Evolutionary conservation across 441 rosid species (phyloP), one percentile per base, ranked within the genome.

Genomic region (Rhodomyrtus psidioides): DNA sequence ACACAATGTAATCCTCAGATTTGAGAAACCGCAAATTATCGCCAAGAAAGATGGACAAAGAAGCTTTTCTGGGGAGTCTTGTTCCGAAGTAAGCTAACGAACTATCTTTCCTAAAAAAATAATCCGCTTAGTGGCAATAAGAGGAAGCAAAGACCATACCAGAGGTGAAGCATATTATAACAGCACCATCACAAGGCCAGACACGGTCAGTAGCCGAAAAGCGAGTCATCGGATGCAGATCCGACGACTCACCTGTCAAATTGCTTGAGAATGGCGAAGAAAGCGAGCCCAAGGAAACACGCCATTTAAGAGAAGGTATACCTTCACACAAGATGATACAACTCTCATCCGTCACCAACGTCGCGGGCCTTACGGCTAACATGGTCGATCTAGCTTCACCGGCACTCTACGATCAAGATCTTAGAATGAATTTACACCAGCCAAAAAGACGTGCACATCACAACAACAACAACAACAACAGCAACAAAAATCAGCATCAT

Each of bases 131-230:
- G 4, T n/a, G 51, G 51, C 82, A 9, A 23, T 55, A 49, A 56
- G 55, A 42, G 82, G 27, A 70, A 27, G 44, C 9, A 26, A 39
- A 84, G 55, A 39, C 27, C 85, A 5, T 93, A 94, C 98, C 97
- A 58, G 98, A 94, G 88, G 97, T 95, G 88, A 97, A 95, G 91
- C 98, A 95, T 87, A 95, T 93, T 70, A 95, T 59, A n/a, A 90
- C 95, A 75, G 96, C 95, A 23, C 92, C 94, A 85, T 93, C 89
- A 42, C 97, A 93, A 82, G 98, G 96, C 97, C 94, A 95, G 24
- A 90, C 24, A 19, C 7, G 87, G 70, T 91, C 92, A 74, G 86
- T 84, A 53, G 86, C 13, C 27, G 87, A 70, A 44, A 85, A 86
- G 86, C 88, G 57, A 7, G 24, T 55, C 7, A 17, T 26, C 0